Evolutionary conservation across 176 grass and related monocot species (phyloP).

Genomic region (Microstegium vimineum): DNA sequence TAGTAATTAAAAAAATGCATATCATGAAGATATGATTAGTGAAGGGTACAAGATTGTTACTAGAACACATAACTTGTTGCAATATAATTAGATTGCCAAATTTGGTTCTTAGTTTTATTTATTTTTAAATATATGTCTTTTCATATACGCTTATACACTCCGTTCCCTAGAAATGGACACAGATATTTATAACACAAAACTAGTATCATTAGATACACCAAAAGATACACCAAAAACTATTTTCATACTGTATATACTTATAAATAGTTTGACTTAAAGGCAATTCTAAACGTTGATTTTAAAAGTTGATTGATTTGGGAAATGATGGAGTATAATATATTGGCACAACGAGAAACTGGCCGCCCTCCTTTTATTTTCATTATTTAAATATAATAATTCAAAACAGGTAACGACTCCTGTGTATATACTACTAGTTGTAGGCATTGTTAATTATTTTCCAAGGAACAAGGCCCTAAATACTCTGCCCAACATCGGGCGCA

Average conservation of each 20-base stretch:
- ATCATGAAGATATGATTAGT: background rate
- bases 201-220: background rate
- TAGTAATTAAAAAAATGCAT: background rate
- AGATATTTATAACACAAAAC: background rate
- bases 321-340: too few species aligned
- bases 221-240: too few species aligned
- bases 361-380: background rate
- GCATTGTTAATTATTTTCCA: constrained; percentile 2
- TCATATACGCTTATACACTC: background rate
- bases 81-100: background rate
- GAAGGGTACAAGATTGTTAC: background rate
- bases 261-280: background rate
- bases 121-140: background rate
- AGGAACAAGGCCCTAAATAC: constrained; percentile 48
- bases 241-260: too few species aligned
- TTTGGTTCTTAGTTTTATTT: background rate
- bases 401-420: background rate
- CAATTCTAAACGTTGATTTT: background rate
- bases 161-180: too few species aligned
- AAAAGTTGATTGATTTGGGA: too few species aligned
- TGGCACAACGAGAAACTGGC: background rate
- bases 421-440: background rate
- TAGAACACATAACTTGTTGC: background rate
- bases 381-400: background rate
- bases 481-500: constrained; percentile 49